Base-by-base conservation (phyloP, 1,139 yeast species). In the Taiozyma sp. region DNA sequence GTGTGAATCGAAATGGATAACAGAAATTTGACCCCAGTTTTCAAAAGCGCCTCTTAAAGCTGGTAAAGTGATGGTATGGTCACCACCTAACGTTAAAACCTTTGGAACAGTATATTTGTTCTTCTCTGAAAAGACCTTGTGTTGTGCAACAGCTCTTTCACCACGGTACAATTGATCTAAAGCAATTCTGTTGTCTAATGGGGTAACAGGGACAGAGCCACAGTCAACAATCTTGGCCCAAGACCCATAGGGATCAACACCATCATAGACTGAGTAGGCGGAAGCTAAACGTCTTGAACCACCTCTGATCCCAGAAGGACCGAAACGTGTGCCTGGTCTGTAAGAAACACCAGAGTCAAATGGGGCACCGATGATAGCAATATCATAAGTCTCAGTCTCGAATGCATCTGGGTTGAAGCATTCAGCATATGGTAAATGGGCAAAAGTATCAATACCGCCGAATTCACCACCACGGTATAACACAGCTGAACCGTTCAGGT, bases 261-360 rank as follows among this genome's bases (percentile, higher is more conserved):
- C 70, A 32, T 81, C 80, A 50, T 67, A 69, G 11, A 56, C 59
- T 22, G 57, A 53, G 51, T 61, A 61, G 2, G 69, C 65, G 47
- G 75, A 77, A 53, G 79, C 80, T 56, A 73, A 73, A 64, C 85
- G 70, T 61, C 79, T 80, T 5, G 83, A 76, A 4, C 83, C 84
- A 29, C 75, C 69, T 57, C 85, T 66, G 43, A 80, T 78, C 24
- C 83, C 81, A 51, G 79, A 66, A 7, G 85, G 85, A 3, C 84
- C 85, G 67, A 80, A 80, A 51, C 85, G 65, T 16, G 85, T 80
- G n/a, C 85, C 85, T 1, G 85, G 80, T 53, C 85, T 68, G 59
- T 77, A 80, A 3, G 83, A 74, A 2, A 75, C 75, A 14, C 83
- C 84, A 1, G 83, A 77, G 57, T 80, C 85, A 56, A 80, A 80